A percentile compares a stretch with the other conserved stretches of the same genome.
phyloP scores from a whole-genome alignment of 2,329 filamentous ascomycete species.

The Neonectria punicea region DNA sequence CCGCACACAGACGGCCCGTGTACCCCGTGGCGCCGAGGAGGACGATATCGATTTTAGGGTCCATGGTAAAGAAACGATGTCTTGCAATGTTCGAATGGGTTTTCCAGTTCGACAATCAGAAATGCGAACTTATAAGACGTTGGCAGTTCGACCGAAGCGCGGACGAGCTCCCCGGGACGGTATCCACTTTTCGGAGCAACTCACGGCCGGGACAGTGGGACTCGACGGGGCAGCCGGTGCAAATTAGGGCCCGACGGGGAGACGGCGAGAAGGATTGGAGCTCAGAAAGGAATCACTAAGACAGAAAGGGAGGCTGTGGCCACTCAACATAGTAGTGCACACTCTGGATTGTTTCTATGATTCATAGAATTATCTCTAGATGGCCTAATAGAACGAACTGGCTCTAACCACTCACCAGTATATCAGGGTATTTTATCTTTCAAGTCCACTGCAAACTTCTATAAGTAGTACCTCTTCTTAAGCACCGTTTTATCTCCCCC shows the following conservation, averaged over 20 bases:
- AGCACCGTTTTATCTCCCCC: background rate
- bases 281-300: background rate
- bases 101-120: background rate
- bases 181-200: slow-evolving; percentile 30
- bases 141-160: slow-evolving; percentile 15
- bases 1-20: slow-evolving; percentile 78
- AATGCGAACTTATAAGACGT: background rate
- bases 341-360: background rate
- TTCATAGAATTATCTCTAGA: background rate
- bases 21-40: slow-evolving; percentile 75
- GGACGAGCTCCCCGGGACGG: slow-evolving; percentile 5
- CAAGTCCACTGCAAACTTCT: background rate
- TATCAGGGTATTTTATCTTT: background rate
- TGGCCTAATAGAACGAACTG: too few relatives aligned
- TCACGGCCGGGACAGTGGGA: slow-evolving; percentile 12
- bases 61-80: background rate
- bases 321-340: background rate
- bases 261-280: background rate
- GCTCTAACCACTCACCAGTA: background rate
- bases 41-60: slow-evolving; percentile 47
- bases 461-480: background rate
- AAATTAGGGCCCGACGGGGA: slow-evolving; percentile 5
- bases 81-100: background rate
- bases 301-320: background rate
- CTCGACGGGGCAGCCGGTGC: slow-evolving; percentile 7